Conservation (phyloP, 257 asterid genomes). For the Cruciata laevipes region DNA sequence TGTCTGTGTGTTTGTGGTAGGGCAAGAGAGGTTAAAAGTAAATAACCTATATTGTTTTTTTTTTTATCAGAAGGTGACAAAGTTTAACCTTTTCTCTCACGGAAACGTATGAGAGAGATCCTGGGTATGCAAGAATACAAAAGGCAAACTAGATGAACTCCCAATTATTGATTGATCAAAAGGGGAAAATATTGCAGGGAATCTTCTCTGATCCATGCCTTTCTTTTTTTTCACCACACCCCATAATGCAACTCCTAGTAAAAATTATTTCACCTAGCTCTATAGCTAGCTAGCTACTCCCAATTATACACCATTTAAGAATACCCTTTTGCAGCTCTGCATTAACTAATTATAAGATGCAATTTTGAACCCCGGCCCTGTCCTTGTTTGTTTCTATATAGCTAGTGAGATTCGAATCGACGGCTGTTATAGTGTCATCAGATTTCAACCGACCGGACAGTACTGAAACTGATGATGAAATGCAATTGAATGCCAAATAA, state of each 20-base stretch:
- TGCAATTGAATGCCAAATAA: background rate
- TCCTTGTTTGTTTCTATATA: background rate
- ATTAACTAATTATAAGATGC: background rate
- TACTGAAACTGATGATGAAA: too few relatives aligned
- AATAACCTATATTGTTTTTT: too few relatives aligned
- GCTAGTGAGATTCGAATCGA: background rate
- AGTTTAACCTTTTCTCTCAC: constrained; percentile 34
- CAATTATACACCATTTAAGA: background rate
- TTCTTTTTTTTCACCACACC: constrained; percentile 26
- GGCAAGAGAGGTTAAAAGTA: constrained; percentile 10
- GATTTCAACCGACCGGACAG: background rate
- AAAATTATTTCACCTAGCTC: background rate
- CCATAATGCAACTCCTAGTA: background rate
- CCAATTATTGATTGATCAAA: constrained; percentile 34
- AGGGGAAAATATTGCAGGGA: constrained; percentile 28
- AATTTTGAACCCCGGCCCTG: background rate
- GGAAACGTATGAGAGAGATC: constrained; percentile 42
- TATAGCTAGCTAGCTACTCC: background rate
- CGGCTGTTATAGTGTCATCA: background rate
- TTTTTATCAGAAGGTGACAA: constrained; percentile 28
- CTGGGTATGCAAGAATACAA: constrained; percentile 25
- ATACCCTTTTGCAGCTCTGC: background rate
- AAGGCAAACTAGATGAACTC: constrained; percentile 37
- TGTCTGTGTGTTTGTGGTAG: background rate
- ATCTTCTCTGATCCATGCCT: constrained; percentile 39